Base-by-base conservation (phyloP, 2,329 filamentous ascomycete species). In the Pestalotiopsis sp. region DNA sequence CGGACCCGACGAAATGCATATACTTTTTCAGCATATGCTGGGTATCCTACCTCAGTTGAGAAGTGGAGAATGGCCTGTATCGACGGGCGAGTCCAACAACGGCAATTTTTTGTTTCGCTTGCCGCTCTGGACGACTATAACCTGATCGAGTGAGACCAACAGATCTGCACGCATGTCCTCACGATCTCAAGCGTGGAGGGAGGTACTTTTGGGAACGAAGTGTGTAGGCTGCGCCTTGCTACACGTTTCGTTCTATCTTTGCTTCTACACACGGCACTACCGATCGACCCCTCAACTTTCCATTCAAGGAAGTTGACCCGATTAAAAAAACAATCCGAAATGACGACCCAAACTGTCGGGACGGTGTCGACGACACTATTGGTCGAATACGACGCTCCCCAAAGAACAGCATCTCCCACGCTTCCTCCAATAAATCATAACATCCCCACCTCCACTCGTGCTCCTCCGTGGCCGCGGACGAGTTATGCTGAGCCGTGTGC, bases 231-330 rank as follows among this genome's bases (percentile, higher is more conserved):
- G 17, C 45, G 7, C 17, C 45, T 52, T 52, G 41, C 45, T 20
- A n/a, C 45, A n/a, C 17, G 31, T 59, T 36, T 12, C 23, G 57
- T 9, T 52, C 20, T 17, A 9, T 7, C 17, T 52, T 52, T 52
- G 17, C 45, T 52, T 52, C 14, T n/a, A 11, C 59, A 62, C 61
- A 64, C 38, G 7, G 61, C 61, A 64, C 23, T 64, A 39, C 61
- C 61, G 61, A 64, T 39, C 38, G n/a, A 13, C 61, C 27, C 63
- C 25, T 31, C 13, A 56, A 39, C 13, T 38, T 57, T 20, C 63
- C 41, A 36, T 56, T 38, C 27, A 27, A 31, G 63, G 63, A 36
- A 66, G 45, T 66, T 66, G 25, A 38, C 25, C 63, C 63, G 63
- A 58, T 36, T 36, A 36, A 36, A 36, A 20, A 39, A 57, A 56